Base-by-base conservation (phyloP, 495 filamentous ascomycete species). In the Paragyromitra xinjiangensis region DNA sequence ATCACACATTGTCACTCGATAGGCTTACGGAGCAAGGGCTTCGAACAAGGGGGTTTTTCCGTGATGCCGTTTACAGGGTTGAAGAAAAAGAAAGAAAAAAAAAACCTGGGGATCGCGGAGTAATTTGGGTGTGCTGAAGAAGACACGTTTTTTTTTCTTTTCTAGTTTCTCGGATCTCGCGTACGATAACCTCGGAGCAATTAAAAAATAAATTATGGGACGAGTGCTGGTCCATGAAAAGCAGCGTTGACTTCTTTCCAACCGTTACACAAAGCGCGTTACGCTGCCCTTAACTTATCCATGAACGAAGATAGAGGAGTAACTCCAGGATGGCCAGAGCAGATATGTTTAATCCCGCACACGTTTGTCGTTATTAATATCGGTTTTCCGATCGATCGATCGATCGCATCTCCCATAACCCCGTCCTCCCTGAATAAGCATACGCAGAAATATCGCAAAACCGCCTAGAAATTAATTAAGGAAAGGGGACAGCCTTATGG, bases 311-410 rank as follows among this genome's bases (percentile, higher is more conserved):
- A 39, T 37, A 61, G 39, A 69, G 64, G 63, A 68, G 53, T 37
- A 73, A 64, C 62, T 66, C 34, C 19, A 39, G 34, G 50, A 67
- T 67, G 40, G 70, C 29, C 65, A 14, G 63, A 37, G 50, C 62
- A 29, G 14, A 69, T 37, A 76, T 72, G 74, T 73, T 77, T 77
- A 77, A 77, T 77, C 74, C 69, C 74, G 74, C 74, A 77, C 62
- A 44, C 16, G 19, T 6, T 69, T 75, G 68, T 76, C 73, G 73
- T 76, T 76, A 76, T 76, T 76, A 76, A 76, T 76, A 76, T 76
- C 73, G 59, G 68, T 76, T 77, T 76, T 77, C 69, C 74, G 74
- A 77, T 77, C 74, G 74, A 77, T 77, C 74, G 74, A 77, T 77
- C 74, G 74, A 77, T 77, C 73, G 73, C 73, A 73, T 77, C 69